Percentiles rank a stretch among this genome's conserved stretches.
Conservation (phyloP, 1,284 basidiomycete genomes). For the Austroboletus niveus region DNA sequence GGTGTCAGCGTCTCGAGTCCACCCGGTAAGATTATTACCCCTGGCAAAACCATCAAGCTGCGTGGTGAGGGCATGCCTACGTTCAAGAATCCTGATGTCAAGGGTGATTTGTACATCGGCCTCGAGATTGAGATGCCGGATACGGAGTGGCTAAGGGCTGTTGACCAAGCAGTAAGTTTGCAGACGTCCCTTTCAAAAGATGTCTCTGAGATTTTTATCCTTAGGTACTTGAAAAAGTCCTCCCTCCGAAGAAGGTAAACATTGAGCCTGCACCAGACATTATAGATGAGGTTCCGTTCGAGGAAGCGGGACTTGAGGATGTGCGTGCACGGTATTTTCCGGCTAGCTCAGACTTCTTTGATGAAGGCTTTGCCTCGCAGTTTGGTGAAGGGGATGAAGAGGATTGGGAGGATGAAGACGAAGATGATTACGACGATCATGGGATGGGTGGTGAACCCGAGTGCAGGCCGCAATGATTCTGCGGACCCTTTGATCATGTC, state of each 20-base stretch:
- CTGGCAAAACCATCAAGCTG: slow-evolving; percentile 71
- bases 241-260: slow-evolving; percentile 74
- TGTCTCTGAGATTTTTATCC: neutral
- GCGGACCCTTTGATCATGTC: slow-evolving; percentile 3
- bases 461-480: slow-evolving; percentile 58
- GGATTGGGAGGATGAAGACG: slow-evolving; percentile 65
- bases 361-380: slow-evolving; percentile 64
- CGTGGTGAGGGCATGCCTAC: slow-evolving; percentile 86
- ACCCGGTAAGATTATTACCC: slow-evolving; percentile 72
- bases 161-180: slow-evolving; percentile 54
- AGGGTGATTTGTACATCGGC: slow-evolving; percentile 80
- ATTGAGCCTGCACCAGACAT: slow-evolving; percentile 68
- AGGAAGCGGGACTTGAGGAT: slow-evolving; percentile 74
- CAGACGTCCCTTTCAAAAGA: neutral
- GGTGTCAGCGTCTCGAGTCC: slow-evolving; percentile 77
- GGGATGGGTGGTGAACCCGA: slow-evolving; percentile 53
- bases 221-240: slow-evolving; percentile 61
- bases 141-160: slow-evolving; percentile 60
- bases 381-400: slow-evolving; percentile 70
- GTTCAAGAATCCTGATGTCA: slow-evolving; percentile 61
- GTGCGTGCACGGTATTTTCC: slow-evolving; percentile 75
- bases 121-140: slow-evolving; percentile 86
- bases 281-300: slow-evolving; percentile 70
- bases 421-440: slow-evolving; percentile 50
- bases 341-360: slow-evolving; percentile 68